Evolutionary conservation across 345 rosid species (phyloP).

Genomic region (Atalantia buxifolia): DNA sequence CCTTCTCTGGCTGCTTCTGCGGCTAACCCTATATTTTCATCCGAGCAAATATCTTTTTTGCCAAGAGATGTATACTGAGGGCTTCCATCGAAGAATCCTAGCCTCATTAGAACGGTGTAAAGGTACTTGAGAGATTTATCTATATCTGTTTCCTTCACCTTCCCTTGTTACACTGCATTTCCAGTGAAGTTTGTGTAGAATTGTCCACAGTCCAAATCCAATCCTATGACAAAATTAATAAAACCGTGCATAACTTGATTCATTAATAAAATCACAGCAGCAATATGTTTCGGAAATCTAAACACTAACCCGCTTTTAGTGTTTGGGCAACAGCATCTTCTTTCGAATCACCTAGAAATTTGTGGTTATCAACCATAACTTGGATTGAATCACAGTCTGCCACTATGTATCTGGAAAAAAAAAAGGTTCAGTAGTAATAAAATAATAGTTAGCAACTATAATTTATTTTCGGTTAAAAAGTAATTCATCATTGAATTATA

Average conservation of each 20-base stretch:
- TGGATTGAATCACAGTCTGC: slow-evolving; percentile 51
- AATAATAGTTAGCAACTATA: too few species aligned
- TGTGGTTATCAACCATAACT: slow-evolving; percentile 43
- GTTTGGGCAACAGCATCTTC: slow-evolving; percentile 57
- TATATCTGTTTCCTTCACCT: slow-evolving; percentile 29
- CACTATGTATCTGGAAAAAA: slow-evolving; percentile 41
- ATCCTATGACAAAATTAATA: not conserved
- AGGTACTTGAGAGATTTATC: slow-evolving; percentile 31
- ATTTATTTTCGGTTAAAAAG: too few species aligned
- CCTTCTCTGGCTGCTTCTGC: slow-evolving; percentile 56
- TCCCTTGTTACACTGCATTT: slow-evolving; percentile 43
- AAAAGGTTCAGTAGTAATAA: too few species aligned
- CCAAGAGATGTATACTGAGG: slow-evolving; percentile 36
- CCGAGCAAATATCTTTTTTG: slow-evolving; percentile 31
- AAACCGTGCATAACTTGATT: too few species aligned
- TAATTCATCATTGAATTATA: too few species aligned
- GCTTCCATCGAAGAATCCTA: slow-evolving; percentile 58
- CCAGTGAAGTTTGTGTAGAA: slow-evolving; percentile 28
- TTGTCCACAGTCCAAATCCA: slow-evolving; percentile 70
- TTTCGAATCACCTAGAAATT: slow-evolving; percentile 35
- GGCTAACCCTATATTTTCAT: slow-evolving; percentile 40
- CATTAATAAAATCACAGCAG: too few species aligned
- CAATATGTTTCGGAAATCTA: too few species aligned
- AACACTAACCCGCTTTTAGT: slow-evolving; percentile 39
- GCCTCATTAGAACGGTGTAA: slow-evolving; percentile 53